Evolutionary conservation across 2,329 filamentous ascomycete species (phyloP).

Genomic region (Mycocentrospora acerina): DNA sequence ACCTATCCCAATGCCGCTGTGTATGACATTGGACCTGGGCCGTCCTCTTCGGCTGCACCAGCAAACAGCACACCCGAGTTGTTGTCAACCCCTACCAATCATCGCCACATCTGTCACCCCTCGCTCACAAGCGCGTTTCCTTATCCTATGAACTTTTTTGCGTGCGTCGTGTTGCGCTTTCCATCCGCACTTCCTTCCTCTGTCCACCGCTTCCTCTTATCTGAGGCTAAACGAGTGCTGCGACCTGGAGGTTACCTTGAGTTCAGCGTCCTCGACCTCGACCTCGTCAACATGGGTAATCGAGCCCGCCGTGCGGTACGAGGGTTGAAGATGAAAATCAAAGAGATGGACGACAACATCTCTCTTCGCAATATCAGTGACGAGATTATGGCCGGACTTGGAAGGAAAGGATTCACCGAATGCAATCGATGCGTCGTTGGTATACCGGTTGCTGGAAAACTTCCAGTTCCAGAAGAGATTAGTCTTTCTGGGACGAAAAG

Average conservation of each 20-base stretch:
- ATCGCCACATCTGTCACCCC: conserved; percentile 71
- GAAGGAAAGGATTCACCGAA: conserved; percentile 68
- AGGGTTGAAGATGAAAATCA: conserved; percentile 70
- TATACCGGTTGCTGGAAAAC: conserved; percentile 66
- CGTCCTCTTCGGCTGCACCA: conserved; percentile 20
- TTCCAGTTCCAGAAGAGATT: conserved; percentile 35
- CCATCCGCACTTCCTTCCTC: conserved; percentile 68
- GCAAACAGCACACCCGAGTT: conserved; percentile 24
- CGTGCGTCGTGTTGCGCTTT: conserved; percentile 75
- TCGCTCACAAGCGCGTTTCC: conserved; percentile 68
- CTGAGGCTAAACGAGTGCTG: conserved; percentile 74
- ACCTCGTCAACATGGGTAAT: conserved; percentile 80
- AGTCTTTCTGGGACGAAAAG: conserved; percentile 22
- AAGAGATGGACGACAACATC: conserved; percentile 59
- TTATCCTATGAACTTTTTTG: conserved; percentile 74
- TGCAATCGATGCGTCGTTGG: conserved; percentile 77
- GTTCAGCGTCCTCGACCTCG: conserved; percentile 73
- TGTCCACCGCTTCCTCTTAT: conserved; percentile 69
- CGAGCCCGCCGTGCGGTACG: conserved; percentile 68
- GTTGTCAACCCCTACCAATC: conserved; percentile 58
- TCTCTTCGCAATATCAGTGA: conserved; percentile 59
- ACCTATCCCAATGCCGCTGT: conserved; percentile 75
- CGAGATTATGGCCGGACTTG: conserved; percentile 64
- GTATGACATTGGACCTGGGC: conserved; percentile 63
- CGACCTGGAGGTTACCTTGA: conserved; percentile 80